Base-by-base conservation (phyloP, 345 rosid genomes). In the Acer negundo region DNA sequence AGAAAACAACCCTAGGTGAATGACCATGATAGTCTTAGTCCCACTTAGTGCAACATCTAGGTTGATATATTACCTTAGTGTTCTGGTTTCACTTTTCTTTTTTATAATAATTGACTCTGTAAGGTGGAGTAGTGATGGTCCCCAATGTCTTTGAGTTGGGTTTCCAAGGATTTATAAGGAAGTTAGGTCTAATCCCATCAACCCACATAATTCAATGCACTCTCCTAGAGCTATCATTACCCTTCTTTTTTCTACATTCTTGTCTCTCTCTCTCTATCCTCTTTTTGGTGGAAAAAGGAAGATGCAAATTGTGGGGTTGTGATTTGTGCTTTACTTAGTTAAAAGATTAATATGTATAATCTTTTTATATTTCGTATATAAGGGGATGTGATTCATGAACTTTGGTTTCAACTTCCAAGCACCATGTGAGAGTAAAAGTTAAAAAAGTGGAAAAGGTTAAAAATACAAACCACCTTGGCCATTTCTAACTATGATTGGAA, bases 301-400 rank as follows among this genome's bases (percentile, higher is more conserved):
- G 17, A 70, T 16, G 53, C 31, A 35, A 55, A 75, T 72, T 73
- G 82, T 76, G 75, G 80, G 83, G 72, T 42, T 64, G 62, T 74
- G 68, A 23, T 47, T 71, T 71, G 26, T 70, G 72, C 69, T 74
- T 64, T 70, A 28, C 10, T 47, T 63, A 15, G 70, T 46, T 46
- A 67, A 67, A 72, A 13, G 20, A 42, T 59, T 1, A 20, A 42
- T 62, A 49, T 76, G 19, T 19, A 38, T 42, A 40, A 35, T 35
- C 38, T 35, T 24, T 3, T 42, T 22, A 24, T 40, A 24, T 13
- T 35, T 38, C 38, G 65, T 44, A 2, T 59, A n/a, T 64, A 35
- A 35, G 19, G 62, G 55, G 35, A 49, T 38, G 44, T 20, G 28
- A 17, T 31, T 67, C 61, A 20, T n/a, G 23, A 74, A 62, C 9